phyloP scores from a whole-genome alignment of 2,329 filamentous ascomycete species.

The Pestalotiopsis sp. region DNA sequence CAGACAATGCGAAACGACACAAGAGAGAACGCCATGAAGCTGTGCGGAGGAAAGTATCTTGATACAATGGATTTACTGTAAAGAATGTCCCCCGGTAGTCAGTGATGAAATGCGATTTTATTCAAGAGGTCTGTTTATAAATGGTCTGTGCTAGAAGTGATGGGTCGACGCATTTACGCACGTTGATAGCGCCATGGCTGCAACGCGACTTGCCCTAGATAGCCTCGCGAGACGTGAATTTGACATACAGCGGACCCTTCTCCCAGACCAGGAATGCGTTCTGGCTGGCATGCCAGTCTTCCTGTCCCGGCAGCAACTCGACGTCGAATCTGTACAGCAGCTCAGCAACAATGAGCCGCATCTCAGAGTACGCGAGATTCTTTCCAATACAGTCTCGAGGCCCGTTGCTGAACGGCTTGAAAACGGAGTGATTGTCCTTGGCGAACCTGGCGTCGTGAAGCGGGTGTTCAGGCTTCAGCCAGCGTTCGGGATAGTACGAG shows the following conservation, averaged over 20 bases:
- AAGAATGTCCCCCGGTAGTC: too few relatives aligned
- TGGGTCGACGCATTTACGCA: too few relatives aligned
- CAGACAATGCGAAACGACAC: too few relatives aligned
- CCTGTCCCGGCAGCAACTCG: conserved; percentile 27
- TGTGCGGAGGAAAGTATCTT: too few relatives aligned
- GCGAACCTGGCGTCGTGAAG: conserved; percentile 16
- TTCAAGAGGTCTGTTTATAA: too few relatives aligned
- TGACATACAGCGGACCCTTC: conserved; percentile 11
- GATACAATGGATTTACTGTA: too few relatives aligned
- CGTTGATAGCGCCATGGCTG: background rate
- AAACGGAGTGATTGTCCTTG: conserved; percentile 19
- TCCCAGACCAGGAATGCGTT: background rate
- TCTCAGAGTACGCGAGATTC: conserved; percentile 37
- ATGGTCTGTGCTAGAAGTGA: too few relatives aligned
- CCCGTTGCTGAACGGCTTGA: conserved; percentile 23
- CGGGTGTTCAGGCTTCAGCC: conserved; percentile 18
- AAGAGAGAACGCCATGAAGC: too few relatives aligned
- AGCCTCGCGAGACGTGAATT: background rate
- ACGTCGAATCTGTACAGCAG: conserved; percentile 38
- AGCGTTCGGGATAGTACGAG: conserved; percentile 21
- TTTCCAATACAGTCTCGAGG: conserved; percentile 24
- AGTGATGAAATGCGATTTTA: too few relatives aligned
- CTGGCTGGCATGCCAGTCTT: conserved; percentile 13
- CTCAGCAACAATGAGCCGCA: conserved; percentile 36
- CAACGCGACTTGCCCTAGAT: background rate